Percentiles rank a stretch among this genome's conserved stretches.
phyloP scores from a whole-genome alignment of 2,329 filamentous ascomycete species.

The Verticillium nonalfalfae region DNA sequence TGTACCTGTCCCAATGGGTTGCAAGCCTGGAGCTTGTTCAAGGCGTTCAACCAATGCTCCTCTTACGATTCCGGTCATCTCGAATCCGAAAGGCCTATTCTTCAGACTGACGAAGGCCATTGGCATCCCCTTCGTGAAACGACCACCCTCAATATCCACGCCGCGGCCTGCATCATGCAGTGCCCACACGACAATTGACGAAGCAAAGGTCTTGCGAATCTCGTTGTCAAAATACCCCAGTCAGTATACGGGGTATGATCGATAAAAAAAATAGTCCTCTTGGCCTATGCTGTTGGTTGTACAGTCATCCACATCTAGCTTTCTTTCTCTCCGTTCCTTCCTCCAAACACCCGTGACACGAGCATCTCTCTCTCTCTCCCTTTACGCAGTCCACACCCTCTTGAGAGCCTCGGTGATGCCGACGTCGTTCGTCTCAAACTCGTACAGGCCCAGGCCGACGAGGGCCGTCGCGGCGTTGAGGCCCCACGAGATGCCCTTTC shows the following conservation, averaged over 20 bases:
- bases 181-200: neutral
- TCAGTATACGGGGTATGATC: neutral
- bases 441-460: slow-evolving; percentile 85
- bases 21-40: too few species aligned
- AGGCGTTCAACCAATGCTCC: too few species aligned
- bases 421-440: slow-evolving; percentile 98
- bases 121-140: too few species aligned
- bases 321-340: neutral
- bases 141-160: too few species aligned
- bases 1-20: too few species aligned
- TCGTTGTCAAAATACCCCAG: neutral
- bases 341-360: too few species aligned
- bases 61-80: too few species aligned
- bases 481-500: slow-evolving; percentile 66
- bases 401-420: slow-evolving; percentile 85
- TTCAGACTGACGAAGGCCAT: too few species aligned
- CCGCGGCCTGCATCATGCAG: neutral
- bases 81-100: too few species aligned
- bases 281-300: slow-evolving; percentile 3
- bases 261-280: neutral
- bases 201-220: neutral
- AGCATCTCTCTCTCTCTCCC: neutral
- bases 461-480: slow-evolving; percentile 74
- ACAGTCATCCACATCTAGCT: neutral
- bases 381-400: slow-evolving; percentile 79